phyloP scores from a whole-genome alignment of 176 grass and related monocot species.

The Thalia dealbata region DNA sequence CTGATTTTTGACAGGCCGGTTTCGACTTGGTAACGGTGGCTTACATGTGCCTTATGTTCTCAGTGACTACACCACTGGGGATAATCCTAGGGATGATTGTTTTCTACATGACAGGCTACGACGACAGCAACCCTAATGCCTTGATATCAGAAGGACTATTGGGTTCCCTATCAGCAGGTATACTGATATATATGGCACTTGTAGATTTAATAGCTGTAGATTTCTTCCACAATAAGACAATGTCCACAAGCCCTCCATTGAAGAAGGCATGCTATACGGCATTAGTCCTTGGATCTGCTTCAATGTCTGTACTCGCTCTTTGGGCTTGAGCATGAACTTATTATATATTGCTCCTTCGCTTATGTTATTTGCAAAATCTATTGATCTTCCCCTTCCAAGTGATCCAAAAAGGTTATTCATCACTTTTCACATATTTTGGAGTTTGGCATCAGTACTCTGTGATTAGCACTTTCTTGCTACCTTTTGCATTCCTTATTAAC shows the following conservation, averaged over 20 bases:
- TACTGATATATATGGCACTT: conserved; percentile 87
- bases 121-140: conserved; percentile 81
- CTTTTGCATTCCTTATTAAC: too few species aligned
- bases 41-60: conserved; percentile 99
- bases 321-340: conserved; percentile 43
- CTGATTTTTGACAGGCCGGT: conserved; percentile 66
- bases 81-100: conserved; percentile 86
- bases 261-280: conserved; percentile 67
- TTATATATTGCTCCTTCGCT: neutral
- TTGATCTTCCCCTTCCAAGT: neutral
- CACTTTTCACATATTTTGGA: neutral
- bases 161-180: conserved; percentile 75
- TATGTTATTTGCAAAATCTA: neutral
- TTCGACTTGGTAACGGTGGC: conserved; percentile 62
- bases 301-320: conserved; percentile 92
- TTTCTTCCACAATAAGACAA: conserved; percentile 93
- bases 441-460: neutral
- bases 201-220: conserved; percentile 89
- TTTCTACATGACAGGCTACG: conserved; percentile 88
- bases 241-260: conserved; percentile 44
- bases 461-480: too few species aligned
- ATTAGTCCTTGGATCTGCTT: conserved; percentile 85
- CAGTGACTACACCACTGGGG: conserved; percentile 75
- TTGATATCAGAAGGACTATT: conserved; percentile 84
- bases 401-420: neutral